phyloP scores from a whole-genome alignment of 148 eudicot species.

The Hydrangea macrophylla region DNA sequence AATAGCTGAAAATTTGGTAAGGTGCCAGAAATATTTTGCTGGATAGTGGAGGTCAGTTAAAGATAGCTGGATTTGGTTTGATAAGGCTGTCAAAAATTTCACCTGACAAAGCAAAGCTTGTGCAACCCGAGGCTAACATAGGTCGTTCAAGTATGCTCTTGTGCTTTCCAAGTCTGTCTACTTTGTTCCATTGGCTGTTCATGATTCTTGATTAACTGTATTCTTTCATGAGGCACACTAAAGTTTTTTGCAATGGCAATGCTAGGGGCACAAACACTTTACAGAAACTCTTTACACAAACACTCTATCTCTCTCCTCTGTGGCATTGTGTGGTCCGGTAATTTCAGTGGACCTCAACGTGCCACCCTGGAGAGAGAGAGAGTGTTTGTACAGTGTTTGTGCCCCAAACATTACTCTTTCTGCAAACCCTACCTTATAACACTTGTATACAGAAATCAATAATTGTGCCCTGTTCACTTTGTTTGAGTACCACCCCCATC shows the following conservation, averaged over 20 bases:
- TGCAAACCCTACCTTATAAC: neutral
- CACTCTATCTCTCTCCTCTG: too few species aligned
- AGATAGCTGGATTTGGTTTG: constrained; percentile 92
- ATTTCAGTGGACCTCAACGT: too few species aligned
- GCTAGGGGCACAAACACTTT: too few species aligned
- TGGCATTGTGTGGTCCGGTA: too few species aligned
- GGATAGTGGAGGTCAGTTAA: constrained; percentile 83
- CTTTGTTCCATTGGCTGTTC: neutral
- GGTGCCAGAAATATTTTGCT: constrained; percentile 99
- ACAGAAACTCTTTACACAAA: too few species aligned
- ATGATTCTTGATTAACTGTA: neutral
- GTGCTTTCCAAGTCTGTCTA: neutral
- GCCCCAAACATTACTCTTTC: too few species aligned
- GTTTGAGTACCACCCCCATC: neutral
- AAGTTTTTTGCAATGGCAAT: neutral
- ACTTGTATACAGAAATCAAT: neutral
- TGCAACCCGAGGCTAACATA: constrained; percentile 41
- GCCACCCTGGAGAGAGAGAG: too few species aligned
- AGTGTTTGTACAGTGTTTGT: too few species aligned
- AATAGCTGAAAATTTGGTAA: constrained; percentile 78
- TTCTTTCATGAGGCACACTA: neutral
- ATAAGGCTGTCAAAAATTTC: constrained; percentile 65
- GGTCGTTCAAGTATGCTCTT: constrained; percentile 64
- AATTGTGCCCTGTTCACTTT: neutral
- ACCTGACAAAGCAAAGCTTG: constrained; percentile 64